A percentile compares a stretch with the other conserved stretches of the same genome.
Evolutionary conservation across 176 grass and related monocot genomes (phyloP).

Genomic region (Calamus simplicifolius): DNA sequence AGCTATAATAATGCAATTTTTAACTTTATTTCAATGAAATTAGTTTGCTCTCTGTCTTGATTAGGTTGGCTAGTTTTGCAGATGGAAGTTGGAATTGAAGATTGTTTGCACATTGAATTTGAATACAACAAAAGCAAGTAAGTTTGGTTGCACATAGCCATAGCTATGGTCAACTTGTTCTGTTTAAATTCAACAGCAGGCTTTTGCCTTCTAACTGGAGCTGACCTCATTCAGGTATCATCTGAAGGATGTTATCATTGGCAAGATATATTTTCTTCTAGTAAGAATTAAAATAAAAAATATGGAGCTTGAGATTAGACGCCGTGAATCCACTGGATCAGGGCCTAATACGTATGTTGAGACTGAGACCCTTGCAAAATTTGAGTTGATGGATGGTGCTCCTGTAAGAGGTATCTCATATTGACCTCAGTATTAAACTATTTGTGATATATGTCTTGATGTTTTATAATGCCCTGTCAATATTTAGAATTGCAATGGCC

Average conservation of each 20-base stretch:
- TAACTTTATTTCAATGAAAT: no score
- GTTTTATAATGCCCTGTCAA: no score
- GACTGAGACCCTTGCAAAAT: constrained; percentile 98
- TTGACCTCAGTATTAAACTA: no score
- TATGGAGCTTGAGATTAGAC: constrained; percentile 92
- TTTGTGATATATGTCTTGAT: no score
- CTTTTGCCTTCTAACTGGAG: constrained; percentile 9
- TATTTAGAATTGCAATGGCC: no score
- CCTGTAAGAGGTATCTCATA: constrained; percentile 78
- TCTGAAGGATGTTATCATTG: constrained; percentile 86
- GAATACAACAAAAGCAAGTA: constrained; percentile 99
- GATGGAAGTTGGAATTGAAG: constrained; percentile 99
- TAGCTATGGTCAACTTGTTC: no score
- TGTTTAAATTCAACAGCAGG: no score
- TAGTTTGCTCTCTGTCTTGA: background rate
- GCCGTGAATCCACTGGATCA: constrained; percentile 90
- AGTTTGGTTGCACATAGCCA: constrained; percentile 2
- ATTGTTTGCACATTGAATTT: constrained; percentile 97
- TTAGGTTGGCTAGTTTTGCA: constrained; percentile 22
- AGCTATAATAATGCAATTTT: no score
- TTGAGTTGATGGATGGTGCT: constrained; percentile 98
- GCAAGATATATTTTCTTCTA: constrained; percentile 97
- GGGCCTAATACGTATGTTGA: constrained; percentile 98
- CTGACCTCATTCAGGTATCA: constrained; percentile 63
- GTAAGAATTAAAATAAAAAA: constrained; percentile 99